phyloP scores from a whole-genome alignment of 768 basidiomycete species.

The Naematelia encephala region DNA sequence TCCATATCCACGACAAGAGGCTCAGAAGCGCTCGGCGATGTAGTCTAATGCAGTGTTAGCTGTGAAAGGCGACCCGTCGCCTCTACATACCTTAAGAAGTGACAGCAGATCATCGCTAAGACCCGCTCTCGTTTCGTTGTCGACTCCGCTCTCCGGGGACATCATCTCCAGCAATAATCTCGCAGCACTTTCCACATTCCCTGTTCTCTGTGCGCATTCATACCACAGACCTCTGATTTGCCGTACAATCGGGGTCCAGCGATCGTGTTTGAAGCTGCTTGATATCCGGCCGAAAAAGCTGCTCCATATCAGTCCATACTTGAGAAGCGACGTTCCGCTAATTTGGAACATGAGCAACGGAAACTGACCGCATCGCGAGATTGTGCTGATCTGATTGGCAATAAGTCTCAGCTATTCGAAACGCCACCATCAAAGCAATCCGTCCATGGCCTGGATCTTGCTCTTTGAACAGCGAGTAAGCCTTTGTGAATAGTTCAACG shows the following conservation, averaged over 20 bases:
- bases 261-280: slow-evolving; percentile 78
- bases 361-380: slow-evolving; percentile 72
- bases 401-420: slow-evolving; percentile 83
- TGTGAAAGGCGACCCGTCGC: neutral
- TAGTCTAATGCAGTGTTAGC: slow-evolving; percentile 58
- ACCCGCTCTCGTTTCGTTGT: slow-evolving; percentile 34
- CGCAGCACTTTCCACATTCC: slow-evolving; percentile 71
- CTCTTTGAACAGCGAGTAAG: slow-evolving; percentile 90
- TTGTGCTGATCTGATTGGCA: slow-evolving; percentile 75
- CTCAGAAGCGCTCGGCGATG: slow-evolving; percentile 61
- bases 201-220: slow-evolving; percentile 72
- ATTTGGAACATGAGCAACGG: too few relatives aligned
- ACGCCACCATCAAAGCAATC: slow-evolving; percentile 84
- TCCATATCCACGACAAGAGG: slow-evolving; percentile 61
- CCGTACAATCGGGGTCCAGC: slow-evolving; percentile 70
- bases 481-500: slow-evolving; percentile 89
- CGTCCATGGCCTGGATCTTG: slow-evolving; percentile 64
- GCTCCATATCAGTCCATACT: neutral
- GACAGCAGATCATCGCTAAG: slow-evolving; percentile 70
- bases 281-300: slow-evolving; percentile 94
- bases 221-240: slow-evolving; percentile 78
- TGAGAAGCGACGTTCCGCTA: too few relatives aligned
- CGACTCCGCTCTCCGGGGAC: slow-evolving; percentile 54
- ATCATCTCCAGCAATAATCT: slow-evolving; percentile 79
- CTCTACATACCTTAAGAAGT: slow-evolving; percentile 61